These are phyloP conservation scores for Vigna angularis DNA, from an alignment of 306 rosid genomes.

Conservation along the genomic window DNA sequence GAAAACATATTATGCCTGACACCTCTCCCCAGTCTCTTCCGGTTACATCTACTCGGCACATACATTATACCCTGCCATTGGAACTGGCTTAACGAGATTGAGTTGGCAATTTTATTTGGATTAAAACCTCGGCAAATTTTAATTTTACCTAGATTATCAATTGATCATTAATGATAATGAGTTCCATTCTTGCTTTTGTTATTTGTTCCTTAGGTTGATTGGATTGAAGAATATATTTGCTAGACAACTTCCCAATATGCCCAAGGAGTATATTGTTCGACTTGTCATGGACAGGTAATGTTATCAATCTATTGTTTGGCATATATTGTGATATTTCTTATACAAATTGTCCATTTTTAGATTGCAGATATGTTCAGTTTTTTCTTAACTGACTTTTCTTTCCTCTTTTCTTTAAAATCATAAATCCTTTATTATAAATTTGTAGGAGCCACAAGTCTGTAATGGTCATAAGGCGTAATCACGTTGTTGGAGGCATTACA, in stretches of 20 bases:
- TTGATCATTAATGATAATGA: slow-evolving; percentile 32
- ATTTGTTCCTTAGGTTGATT: slow-evolving; percentile 69
- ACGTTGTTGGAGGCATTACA: slow-evolving; percentile 95
- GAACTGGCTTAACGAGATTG: slow-evolving; percentile 21
- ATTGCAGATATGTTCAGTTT: slow-evolving; percentile 9
- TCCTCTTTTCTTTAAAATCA: slow-evolving; percentile 4
- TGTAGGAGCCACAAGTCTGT: slow-evolving; percentile 95
- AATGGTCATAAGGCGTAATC: slow-evolving; percentile 86
- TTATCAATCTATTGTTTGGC: slow-evolving; percentile 15
- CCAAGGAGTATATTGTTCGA: slow-evolving; percentile 98
- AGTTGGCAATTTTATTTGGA: background rate
- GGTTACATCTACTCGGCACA: background rate
- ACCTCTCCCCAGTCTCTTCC: background rate
- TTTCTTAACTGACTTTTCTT: background rate
- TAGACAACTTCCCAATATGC: slow-evolving; percentile 96
- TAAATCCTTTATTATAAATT: slow-evolving; percentile 39
- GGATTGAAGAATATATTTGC: slow-evolving; percentile 98
- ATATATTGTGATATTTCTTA: slow-evolving; percentile 11
- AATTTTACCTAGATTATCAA: slow-evolving; percentile 4
- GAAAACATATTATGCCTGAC: no score
- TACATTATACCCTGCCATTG: slow-evolving; percentile 1
- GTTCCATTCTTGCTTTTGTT: slow-evolving; percentile 41
- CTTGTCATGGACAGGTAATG: slow-evolving; percentile 97
- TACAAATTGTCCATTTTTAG: background rate
- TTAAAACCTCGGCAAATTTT: slow-evolving; percentile 11